Evolutionary conservation across 345 rosid genomes (phyloP).

Genomic region (Boechera stricta): DNA sequence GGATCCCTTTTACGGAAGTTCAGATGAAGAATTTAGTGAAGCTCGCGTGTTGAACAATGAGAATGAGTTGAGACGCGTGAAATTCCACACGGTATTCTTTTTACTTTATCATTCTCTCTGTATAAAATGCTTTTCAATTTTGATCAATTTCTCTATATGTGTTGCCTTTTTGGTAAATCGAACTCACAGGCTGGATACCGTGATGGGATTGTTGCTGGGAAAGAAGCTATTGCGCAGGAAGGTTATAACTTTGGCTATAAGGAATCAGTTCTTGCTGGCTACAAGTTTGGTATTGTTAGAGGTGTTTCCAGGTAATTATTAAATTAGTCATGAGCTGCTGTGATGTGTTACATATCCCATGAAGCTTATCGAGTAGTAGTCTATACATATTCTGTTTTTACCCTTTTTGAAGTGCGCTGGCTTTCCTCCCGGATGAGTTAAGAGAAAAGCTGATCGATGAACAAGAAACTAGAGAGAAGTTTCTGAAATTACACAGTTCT

Average conservation of each 20-base stretch:
- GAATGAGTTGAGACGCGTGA: slow-evolving; percentile 50
- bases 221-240: slow-evolving; percentile 75
- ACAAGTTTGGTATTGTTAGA: slow-evolving; percentile 77
- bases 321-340: background rate
- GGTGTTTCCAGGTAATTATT: slow-evolving; percentile 72
- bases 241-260: slow-evolving; percentile 82
- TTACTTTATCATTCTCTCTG: background rate
- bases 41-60: slow-evolving; percentile 53
- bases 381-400: background rate
- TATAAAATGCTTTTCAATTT: slow-evolving; percentile 2
- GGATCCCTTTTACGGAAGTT: slow-evolving; percentile 53
- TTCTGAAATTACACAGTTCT: slow-evolving; percentile 51
- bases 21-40: slow-evolving; percentile 54
- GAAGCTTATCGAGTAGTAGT: slow-evolving; percentile 11
- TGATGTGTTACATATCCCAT: background rate
- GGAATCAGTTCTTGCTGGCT: slow-evolving; percentile 64
- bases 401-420: slow-evolving; percentile 54
- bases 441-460: slow-evolving; percentile 56
- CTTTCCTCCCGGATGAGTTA: slow-evolving; percentile 62
- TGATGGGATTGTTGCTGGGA: slow-evolving; percentile 77
- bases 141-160: background rate
- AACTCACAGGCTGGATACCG: slow-evolving; percentile 72
- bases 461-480: slow-evolving; percentile 54
- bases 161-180: slow-evolving; percentile 1
- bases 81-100: slow-evolving; percentile 56